Percentiles rank a stretch among this genome's conserved stretches.
These are phyloP conservation scores for Kwoniella mangroviensis DNA, from an alignment of 768 basidiomycete species.

Conservation along the genomic window DNA sequence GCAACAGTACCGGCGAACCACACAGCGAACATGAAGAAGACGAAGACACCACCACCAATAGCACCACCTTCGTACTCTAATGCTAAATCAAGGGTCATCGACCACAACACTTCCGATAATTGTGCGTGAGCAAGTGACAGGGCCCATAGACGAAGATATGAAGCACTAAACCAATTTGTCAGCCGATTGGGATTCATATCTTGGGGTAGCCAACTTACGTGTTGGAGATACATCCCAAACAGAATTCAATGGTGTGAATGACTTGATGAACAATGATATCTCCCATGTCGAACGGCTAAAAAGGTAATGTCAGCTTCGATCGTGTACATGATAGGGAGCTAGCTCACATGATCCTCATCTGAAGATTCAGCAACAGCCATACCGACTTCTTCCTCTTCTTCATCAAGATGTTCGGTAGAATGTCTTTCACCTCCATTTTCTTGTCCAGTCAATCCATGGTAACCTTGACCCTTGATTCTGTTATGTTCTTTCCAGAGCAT, in stretches of 20 bases:
- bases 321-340: conserved; percentile 14
- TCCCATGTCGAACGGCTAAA: conserved; percentile 82
- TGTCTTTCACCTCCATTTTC: conserved; percentile 40
- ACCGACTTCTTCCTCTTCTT: conserved; percentile 65
- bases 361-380: conserved; percentile 71
- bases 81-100: conserved; percentile 71
- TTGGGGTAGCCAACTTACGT: conserved; percentile 66
- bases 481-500: conserved; percentile 86
- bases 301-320: conserved; percentile 46
- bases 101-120: conserved; percentile 72
- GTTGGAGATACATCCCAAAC: conserved; percentile 97
- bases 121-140: conserved; percentile 97
- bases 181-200: conserved; percentile 2
- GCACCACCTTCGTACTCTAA: conserved; percentile 59
- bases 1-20: conserved; percentile 81
- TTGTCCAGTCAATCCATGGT: conserved; percentile 64
- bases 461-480: conserved; percentile 80
- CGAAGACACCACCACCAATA: conserved; percentile 62
- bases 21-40: conserved; percentile 71
- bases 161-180: conserved; percentile 51
- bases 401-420: conserved; percentile 59
- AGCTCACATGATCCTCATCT: conserved; percentile 75
- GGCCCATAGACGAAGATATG: conserved; percentile 79
- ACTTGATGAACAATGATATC: conserved; percentile 96
- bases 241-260: conserved; percentile 99